Evolutionary conservation across 768 basidiomycete species (phyloP), one percentile per base, ranked within the genome.

Genomic region (Auriscalpium vulgare): DNA sequence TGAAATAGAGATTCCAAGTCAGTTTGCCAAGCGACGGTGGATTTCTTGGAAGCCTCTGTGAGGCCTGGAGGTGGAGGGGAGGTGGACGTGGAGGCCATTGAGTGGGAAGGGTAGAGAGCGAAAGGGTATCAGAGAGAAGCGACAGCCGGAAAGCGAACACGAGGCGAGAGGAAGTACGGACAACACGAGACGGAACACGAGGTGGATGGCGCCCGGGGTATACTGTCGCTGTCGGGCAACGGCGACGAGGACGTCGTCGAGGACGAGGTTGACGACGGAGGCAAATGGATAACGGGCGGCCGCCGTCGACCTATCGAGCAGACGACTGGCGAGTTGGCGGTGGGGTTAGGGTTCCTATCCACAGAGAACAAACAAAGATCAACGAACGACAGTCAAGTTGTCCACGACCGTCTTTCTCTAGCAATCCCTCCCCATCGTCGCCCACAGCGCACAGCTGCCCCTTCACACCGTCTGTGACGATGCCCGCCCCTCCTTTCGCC

Each of bases 1-100:
- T 79, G 78, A 69, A 92, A 95, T 43, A 97, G 79, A 7, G 76
- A 65, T 56, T 83, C 78, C 4, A 97, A 79, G 72, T 97, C 86
- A n/a, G 69, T 67, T 63, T 91, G 87, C 95, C 95, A 97, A 16
- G 74, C 71, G 5, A 72, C 65, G 0, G 88, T 91, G 1, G 90
- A 91, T 56, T 78, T 74, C 59, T 75, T 74, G 29, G 83, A 81
- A 8, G 87, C 84, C 65, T 90, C 84, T 55, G 81, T 78, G 21
- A 86, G 74, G 7, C 77, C 75, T 2, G 83, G 80, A 5, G 80
- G 77, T 35, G 75, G 57, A 19, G 59, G 36, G 23, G 61, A 47
- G 16, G 63, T 58, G 0, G 50, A 23, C 8, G 38, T 13, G 23
- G 40, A 43, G 40, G 40, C 40, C 40, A 43, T 43, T 29, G 29